Evolutionary conservation across 805 yeast genomes (phyloP), one percentile per base, ranked within the genome.

Genomic region (Blastobotrys parvus): DNA sequence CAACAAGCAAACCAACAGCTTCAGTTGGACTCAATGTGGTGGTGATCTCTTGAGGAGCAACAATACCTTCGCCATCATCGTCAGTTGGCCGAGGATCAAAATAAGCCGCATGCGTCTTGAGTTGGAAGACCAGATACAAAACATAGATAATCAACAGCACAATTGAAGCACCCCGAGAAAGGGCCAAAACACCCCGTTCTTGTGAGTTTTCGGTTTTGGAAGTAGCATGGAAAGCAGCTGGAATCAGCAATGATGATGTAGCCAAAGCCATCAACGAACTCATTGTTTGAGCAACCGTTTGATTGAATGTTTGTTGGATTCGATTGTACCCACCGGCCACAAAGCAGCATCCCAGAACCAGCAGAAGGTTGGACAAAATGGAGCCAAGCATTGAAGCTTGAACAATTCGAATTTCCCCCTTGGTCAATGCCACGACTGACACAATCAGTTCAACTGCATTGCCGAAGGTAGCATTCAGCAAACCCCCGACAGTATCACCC

Each of bases 261-360:
- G 96, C 85, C 45, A 92, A 78, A 1, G 94, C 94, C 78, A 92
- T 76, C 51, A 92, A 71, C 1, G 97, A 88, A 27, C 88, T 77
- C 98, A 92, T 92, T 5, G 97, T 89, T 65, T 92, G 97, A 3
- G 98, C 98, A 5, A 89, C 97, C 0, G 97, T 90, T 64, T 85
- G 94, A 68, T 88, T 88, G 68, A 92, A 92, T 1, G 73, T 73
- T 63, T 92, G 97, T 61, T 84, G 92, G 30, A 81, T 71, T 49
- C 92, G 76, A 52, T 84, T 81, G 60, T 80, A 74, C 15, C 98
- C 98, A 44, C 98, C 98, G 34, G 84, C 88, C 13, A 90, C 65
- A 59, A 92, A 92, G 60, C 97, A 88, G 62, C 94, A 83, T n/a
- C 98, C 98, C 42, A 92, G 71, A 2, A 92, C 98, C 43, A 92